These are phyloP conservation scores for Austroboletus eburneus DNA, from an alignment of 768 basidiomycete genomes.

Conservation along the genomic window DNA sequence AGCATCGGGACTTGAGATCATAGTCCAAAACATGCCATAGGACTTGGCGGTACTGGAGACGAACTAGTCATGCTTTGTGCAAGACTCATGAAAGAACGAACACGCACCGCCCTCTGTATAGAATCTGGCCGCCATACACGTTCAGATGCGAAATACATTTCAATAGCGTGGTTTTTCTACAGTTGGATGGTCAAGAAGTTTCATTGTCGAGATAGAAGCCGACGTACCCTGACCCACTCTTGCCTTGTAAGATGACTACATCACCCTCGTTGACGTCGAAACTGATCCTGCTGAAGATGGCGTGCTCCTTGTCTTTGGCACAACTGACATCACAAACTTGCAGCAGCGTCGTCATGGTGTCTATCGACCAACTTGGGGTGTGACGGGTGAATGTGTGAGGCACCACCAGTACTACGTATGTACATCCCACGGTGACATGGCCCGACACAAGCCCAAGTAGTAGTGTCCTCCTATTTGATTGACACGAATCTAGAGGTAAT, in stretches of 20 bases:
- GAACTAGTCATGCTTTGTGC: background rate
- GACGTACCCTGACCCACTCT: conserved; percentile 68
- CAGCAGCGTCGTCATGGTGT: conserved; percentile 36
- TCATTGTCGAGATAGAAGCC: background rate
- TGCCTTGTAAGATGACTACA: conserved; percentile 72
- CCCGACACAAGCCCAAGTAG: conserved; percentile 5
- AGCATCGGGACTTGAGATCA: background rate
- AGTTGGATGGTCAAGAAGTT: conserved; percentile 5
- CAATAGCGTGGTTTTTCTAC: conserved; percentile 66
- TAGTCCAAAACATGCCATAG: conserved; percentile 36
- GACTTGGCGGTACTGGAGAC: conserved; percentile 44
- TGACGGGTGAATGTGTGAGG: too few species aligned
- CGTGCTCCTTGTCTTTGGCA: conserved; percentile 40
- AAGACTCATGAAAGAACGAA: background rate
- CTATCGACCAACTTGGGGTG: background rate
- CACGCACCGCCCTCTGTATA: conserved; percentile 63
- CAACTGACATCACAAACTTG: conserved; percentile 51
- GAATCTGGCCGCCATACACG: conserved; percentile 60
- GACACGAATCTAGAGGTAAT: conserved; percentile 28
- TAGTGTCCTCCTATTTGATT: background rate
- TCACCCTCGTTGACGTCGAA: conserved; percentile 69
- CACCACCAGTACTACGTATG: too few species aligned
- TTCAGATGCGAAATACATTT: conserved; percentile 83
- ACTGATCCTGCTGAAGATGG: conserved; percentile 57
- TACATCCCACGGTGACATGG: conserved; percentile 17